These are phyloP conservation scores for Globisporangium rhizosaccharum DNA, from an alignment of 352 stramenopile genomes.

Conservation along the genomic window DNA sequence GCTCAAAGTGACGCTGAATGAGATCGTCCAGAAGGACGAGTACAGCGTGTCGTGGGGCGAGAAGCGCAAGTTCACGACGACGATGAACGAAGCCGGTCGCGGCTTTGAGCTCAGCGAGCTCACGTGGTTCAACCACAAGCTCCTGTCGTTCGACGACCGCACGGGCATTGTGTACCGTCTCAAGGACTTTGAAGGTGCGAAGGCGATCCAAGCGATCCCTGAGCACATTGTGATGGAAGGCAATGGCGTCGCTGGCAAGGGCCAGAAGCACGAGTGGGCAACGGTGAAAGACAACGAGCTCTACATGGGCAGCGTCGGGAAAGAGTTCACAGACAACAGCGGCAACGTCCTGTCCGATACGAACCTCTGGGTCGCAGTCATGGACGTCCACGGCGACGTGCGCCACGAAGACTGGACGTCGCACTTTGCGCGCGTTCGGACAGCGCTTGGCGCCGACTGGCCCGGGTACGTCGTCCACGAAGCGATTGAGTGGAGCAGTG, in stretches of 20 bases:
- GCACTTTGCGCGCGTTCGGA: slow-evolving; percentile 91
- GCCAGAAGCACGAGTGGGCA: slow-evolving; percentile 99
- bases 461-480: slow-evolving; percentile 98
- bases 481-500: slow-evolving; percentile 93
- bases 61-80: slow-evolving; percentile 68
- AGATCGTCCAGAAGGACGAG: slow-evolving; percentile 28
- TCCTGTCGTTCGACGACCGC: slow-evolving; percentile 97
- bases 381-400: slow-evolving; percentile 78
- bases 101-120: slow-evolving; percentile 96
- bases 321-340: slow-evolving; percentile 91
- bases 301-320: slow-evolving; percentile 95
- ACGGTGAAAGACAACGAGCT: slow-evolving; percentile 98
- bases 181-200: slow-evolving; percentile 76
- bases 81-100: slow-evolving; percentile 92
- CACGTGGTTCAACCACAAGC: slow-evolving; percentile 74
- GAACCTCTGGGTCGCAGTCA: slow-evolving; percentile 96
- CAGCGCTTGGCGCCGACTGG: slow-evolving; percentile 84
- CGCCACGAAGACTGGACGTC: slow-evolving; percentile 92
- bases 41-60: slow-evolving; percentile 69
- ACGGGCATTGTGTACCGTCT: slow-evolving; percentile 98
- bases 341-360: slow-evolving; percentile 92
- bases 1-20: slow-evolving; percentile 60
- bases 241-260: slow-evolving; percentile 94
- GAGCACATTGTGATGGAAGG: slow-evolving; percentile 97
- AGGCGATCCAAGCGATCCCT: slow-evolving; percentile 85